Evolutionary conservation across 2,329 filamentous ascomycete species (phyloP), one percentile per base, ranked within the genome.

Genomic region (Chaetomium sp.): DNA sequence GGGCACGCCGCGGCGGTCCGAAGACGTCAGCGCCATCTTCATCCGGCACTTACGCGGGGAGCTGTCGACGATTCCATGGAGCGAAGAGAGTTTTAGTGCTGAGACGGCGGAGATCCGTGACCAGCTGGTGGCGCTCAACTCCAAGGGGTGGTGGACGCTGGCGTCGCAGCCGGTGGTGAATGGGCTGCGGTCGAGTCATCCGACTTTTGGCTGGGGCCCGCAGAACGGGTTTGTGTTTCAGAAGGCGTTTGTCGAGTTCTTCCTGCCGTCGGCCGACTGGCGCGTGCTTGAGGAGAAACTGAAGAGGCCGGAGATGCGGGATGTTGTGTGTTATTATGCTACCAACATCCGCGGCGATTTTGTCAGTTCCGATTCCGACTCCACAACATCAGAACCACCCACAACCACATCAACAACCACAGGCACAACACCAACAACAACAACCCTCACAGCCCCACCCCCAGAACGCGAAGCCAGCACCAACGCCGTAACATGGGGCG

Each of bases 221-320:
- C 82, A 81, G 49, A 86, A 91, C 65, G 94, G 94, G 14, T 97
- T 95, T 69, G 91, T 97, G 48, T 99, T 96, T 76, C 94, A 99
- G 68, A 99, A 97, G 73, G 88, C 92, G 0, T 99, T 99, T 71
- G 91, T 99, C 51, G 94, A 99, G 70, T 90, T 97, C 74, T 99
- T 99, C 77, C 75, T 95, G 56, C 85, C 91, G 0, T 74, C 78
- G 0, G 71, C 79, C 0, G 88, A 92, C 69, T 97, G 91, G 85
- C 71, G 74, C 12, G 69, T 69, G 1, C 78, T 99, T 36, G 80
- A 81, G 60, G 76, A 78, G 4, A 80, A 82, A 56, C 80, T 97
- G 45, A 68, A 72, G 52, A 74, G 73, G 9, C 72, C 80, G 38
- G 82, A 82, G 53, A 74, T 82, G 12, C 77, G 83, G 49, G 83